phyloP scores from a whole-genome alignment of 331 rosid species.

The Ulmus americana region DNA sequence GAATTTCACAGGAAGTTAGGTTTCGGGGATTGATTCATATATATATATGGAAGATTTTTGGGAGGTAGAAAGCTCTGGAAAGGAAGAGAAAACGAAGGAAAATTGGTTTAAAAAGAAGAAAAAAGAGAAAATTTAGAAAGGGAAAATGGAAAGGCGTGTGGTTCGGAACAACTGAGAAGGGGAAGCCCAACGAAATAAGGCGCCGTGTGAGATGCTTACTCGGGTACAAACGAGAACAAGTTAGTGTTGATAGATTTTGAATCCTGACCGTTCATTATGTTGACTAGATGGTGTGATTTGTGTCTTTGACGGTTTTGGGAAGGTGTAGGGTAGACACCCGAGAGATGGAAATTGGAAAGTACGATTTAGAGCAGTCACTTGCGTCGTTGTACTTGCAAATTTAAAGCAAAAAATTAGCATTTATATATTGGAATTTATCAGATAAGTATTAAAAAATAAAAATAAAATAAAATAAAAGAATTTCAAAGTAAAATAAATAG shows the following conservation, averaged over 20 bases:
- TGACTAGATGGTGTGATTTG: not conserved
- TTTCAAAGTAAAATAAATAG: no score
- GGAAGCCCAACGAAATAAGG: not conserved
- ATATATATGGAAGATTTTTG: not conserved
- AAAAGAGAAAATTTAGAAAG: not conserved
- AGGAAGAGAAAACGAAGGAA: not conserved
- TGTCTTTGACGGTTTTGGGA: not conserved
- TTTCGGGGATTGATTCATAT: not conserved
- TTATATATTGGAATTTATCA: no score
- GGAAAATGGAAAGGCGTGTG: not conserved
- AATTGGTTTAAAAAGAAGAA: not conserved
- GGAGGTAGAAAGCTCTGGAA: conserved; percentile 26
- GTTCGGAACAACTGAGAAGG: conserved; percentile 3
- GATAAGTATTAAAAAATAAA: no score
- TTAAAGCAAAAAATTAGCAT: no score
- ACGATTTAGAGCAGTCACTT: no score
- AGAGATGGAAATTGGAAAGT: not conserved
- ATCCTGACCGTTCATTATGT: not conserved
- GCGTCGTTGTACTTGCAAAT: no score
- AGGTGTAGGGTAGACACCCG: not conserved
- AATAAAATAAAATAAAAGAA: no score
- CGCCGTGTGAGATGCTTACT: not conserved
- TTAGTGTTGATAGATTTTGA: accelerated
- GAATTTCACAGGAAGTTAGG: not conserved
- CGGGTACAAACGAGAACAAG: not conserved